These are phyloP conservation scores for Salix brachista DNA, from an alignment of 345 rosid species.

Conservation along the genomic window DNA sequence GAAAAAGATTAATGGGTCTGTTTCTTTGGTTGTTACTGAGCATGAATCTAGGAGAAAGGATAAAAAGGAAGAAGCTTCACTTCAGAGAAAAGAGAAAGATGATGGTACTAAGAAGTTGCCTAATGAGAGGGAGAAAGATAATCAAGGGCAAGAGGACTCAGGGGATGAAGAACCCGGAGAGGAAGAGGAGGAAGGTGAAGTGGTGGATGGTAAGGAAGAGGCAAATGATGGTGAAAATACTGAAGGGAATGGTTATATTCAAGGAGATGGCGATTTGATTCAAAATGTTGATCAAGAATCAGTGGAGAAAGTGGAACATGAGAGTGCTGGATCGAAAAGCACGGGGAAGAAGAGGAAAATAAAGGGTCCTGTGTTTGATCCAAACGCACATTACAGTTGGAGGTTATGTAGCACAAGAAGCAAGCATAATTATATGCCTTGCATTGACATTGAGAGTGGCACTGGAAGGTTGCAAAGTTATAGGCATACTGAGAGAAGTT, in stretches of 20 bases:
- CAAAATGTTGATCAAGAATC: slow-evolving; percentile 46
- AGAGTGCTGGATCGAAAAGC: slow-evolving; percentile 26
- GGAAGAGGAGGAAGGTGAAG: slow-evolving; percentile 41
- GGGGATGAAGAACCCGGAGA: slow-evolving; percentile 38
- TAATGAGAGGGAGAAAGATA: slow-evolving; percentile 34
- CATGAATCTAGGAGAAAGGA: slow-evolving; percentile 47
- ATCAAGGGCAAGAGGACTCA: slow-evolving; percentile 40
- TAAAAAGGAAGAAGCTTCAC: slow-evolving; percentile 31
- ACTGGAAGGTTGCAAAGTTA: slow-evolving; percentile 60
- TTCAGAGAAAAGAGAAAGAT: slow-evolving; percentile 34
- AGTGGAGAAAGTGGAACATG: slow-evolving; percentile 43
- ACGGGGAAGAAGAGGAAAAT: slow-evolving; percentile 47
- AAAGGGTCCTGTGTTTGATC: slow-evolving; percentile 87
- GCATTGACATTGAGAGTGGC: slow-evolving; percentile 71
- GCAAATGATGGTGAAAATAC: slow-evolving; percentile 34
- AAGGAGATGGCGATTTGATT: slow-evolving; percentile 40
- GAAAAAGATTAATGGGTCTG: slow-evolving; percentile 38
- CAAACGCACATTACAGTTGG: slow-evolving; percentile 78
- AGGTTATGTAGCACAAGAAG: slow-evolving; percentile 77
- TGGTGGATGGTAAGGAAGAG: slow-evolving; percentile 56
- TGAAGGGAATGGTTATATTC: slow-evolving; percentile 39
- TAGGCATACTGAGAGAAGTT: slow-evolving; percentile 84
- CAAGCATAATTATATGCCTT: slow-evolving; percentile 93
- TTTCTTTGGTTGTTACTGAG: slow-evolving; percentile 31
- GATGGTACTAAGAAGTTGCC: slow-evolving; percentile 28